A percentile compares a stretch with the other conserved stretches of the same genome.
These are phyloP conservation scores for Dispira parvispora DNA, from an alignment of 192 early-diverging fungal genomes.

Conservation along the genomic window DNA sequence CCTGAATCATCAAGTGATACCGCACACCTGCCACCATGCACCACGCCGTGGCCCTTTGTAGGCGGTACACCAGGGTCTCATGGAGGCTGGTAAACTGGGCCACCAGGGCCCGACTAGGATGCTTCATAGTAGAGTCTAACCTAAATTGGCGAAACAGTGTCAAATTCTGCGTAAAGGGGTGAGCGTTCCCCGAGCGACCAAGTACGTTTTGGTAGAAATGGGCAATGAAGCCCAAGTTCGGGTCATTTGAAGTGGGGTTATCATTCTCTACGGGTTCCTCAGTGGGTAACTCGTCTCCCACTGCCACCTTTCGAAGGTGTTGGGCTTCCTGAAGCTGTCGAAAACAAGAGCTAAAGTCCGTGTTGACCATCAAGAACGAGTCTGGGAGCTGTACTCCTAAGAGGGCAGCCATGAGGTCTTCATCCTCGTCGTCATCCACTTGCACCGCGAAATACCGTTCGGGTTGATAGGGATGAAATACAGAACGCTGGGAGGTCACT, in stretches of 20 bases:
- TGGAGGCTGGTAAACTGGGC: background rate
- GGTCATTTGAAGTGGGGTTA: background rate
- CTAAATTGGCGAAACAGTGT: background rate
- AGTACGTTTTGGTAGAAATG: too few relatives aligned
- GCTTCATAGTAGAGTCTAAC: background rate
- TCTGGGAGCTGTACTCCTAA: conserved; percentile 36
- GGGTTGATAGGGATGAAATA: too few relatives aligned
- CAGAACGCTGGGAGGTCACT: too few relatives aligned
- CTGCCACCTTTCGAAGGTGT: background rate
- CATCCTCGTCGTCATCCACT: conserved; percentile 68
- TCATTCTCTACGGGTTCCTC: background rate
- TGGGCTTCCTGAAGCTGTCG: conserved; percentile 8
- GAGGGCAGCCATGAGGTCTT: conserved; percentile 44
- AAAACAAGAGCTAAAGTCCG: conserved; percentile 14
- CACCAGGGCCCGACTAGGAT: background rate
- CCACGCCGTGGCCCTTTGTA: background rate
- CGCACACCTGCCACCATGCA: background rate
- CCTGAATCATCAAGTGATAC: background rate
- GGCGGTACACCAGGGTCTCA: background rate
- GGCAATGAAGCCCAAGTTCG: background rate
- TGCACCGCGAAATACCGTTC: conserved; percentile 38
- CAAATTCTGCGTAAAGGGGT: background rate
- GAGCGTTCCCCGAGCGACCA: conserved; percentile 11
- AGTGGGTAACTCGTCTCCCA: background rate
- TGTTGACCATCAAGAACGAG: conserved; percentile 43